Conservation (phyloP, 1,284 basidiomycete species). For the Melampsora larici-populina region DNA sequence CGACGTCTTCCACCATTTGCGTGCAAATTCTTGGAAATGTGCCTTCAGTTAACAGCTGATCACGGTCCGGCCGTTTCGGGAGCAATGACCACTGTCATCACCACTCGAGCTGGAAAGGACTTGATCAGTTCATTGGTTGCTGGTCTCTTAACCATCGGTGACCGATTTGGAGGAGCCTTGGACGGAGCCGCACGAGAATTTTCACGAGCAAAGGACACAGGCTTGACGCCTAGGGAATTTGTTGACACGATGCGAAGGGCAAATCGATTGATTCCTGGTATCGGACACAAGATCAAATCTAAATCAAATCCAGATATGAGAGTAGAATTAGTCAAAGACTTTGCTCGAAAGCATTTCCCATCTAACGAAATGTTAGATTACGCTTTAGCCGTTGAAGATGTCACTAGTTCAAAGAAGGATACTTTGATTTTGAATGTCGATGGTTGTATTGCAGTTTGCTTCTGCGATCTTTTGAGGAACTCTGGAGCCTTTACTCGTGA, state of each 20-base stretch:
- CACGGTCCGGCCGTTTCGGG: conserved; percentile 85
- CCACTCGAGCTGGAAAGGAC: conserved; percentile 97
- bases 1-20: conserved; percentile 68
- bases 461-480: conserved; percentile 90
- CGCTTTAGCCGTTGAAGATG: conserved; percentile 96
- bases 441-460: conserved; percentile 95
- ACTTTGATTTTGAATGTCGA: conserved; percentile 89
- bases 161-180: conserved; percentile 97
- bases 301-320: conserved; percentile 83
- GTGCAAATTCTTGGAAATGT: conserved; percentile 98
- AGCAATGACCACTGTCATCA: conserved; percentile 99
- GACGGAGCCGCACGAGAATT: conserved; percentile 97
- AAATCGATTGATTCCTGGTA: conserved; percentile 97
- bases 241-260: conserved; percentile 92
- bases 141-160: conserved; percentile 94
- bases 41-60: conserved; percentile 96
- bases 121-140: conserved; percentile 93
- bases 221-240: conserved; percentile 92
- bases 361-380: conserved; percentile 75
- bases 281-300: conserved; percentile 99
- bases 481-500: conserved; percentile 91
- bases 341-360: conserved; percentile 92
- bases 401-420: conserved; percentile 96
- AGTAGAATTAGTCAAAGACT: conserved; percentile 97
- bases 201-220: conserved; percentile 81